Evolutionary conservation across 1,284 basidiomycete species (phyloP).

Genomic region (Trichosporon sp.): DNA sequence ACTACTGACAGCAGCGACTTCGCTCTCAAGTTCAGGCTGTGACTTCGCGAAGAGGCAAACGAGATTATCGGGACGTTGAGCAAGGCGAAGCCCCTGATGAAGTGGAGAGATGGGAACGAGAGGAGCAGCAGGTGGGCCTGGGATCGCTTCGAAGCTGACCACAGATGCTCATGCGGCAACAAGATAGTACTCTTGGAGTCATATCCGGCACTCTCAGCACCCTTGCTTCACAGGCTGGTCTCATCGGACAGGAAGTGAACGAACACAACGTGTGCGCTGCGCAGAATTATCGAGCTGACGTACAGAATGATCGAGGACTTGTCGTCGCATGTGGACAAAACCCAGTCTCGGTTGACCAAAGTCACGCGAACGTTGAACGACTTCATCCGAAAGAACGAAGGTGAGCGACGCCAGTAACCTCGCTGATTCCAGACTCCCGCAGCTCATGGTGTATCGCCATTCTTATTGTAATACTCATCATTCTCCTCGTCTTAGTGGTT

Average conservation of each 20-base stretch:
- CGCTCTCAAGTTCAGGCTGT: neutral
- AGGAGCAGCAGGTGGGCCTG: slow-evolving; percentile 67
- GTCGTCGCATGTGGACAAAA: slow-evolving; percentile 66
- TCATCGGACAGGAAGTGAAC: slow-evolving; percentile 81
- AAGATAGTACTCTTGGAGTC: slow-evolving; percentile 77
- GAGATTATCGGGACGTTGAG: slow-evolving; percentile 3
- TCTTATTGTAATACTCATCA: slow-evolving; percentile 55
- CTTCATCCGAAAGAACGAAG: slow-evolving; percentile 78
- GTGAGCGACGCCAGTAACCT: slow-evolving; percentile 47
- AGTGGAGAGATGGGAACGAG: slow-evolving; percentile 60
- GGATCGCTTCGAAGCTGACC: neutral
- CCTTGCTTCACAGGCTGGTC: slow-evolving; percentile 76
- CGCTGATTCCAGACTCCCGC: slow-evolving; percentile 57
- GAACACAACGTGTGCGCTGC: slow-evolving; percentile 76
- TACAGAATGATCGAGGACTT: slow-evolving; percentile 76
- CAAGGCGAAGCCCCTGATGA: slow-evolving; percentile 60
- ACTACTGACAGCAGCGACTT: slow-evolving; percentile 10
- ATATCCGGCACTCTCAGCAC: slow-evolving; percentile 78
- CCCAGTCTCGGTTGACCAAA: slow-evolving; percentile 63
- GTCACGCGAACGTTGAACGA: slow-evolving; percentile 71
- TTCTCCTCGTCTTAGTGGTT: slow-evolving; percentile 56
- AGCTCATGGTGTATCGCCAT: slow-evolving; percentile 65
- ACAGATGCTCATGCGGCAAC: slow-evolving; percentile 75
- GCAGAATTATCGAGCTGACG: neutral
- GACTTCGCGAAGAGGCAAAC: no score